phyloP scores from a whole-genome alignment of 345 rosid genomes.

The Acer negundo region DNA sequence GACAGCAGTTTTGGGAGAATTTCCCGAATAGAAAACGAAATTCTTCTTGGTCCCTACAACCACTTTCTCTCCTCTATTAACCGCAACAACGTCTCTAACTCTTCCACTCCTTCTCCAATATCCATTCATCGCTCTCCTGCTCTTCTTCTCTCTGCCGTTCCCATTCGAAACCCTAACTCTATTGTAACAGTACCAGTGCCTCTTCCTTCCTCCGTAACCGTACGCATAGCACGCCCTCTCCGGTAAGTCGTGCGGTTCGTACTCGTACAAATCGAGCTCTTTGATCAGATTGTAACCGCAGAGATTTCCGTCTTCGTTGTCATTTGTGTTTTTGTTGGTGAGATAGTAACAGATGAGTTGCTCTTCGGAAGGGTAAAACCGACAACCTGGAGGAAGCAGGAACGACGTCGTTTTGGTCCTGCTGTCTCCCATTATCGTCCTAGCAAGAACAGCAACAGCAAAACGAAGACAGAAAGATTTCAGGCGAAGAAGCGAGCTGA shows the following conservation, averaged over 20 bases:
- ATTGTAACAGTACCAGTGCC: constrained; percentile 54
- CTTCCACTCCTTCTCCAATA: constrained; percentile 45
- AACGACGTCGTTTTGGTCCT: constrained; percentile 7
- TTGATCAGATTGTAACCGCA: constrained; percentile 38
- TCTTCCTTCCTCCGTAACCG: constrained; percentile 33
- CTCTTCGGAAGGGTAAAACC: constrained; percentile 52
- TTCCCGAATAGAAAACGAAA: constrained; percentile 44
- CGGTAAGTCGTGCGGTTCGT: constrained; percentile 44
- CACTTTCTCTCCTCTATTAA: constrained; percentile 27
- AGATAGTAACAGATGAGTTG: constrained; percentile 47
- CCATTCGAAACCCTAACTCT: constrained; percentile 24
- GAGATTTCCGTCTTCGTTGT: background rate
- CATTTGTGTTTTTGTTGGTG: constrained; percentile 31
- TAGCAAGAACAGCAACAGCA: background rate
- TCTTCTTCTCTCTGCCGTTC: constrained; percentile 5
- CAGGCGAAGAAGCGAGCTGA: background rate
- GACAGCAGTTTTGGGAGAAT: constrained; percentile 27
- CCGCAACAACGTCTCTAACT: constrained; percentile 33
- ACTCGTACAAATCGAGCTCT: constrained; percentile 46
- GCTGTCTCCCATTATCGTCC: constrained; percentile 5
- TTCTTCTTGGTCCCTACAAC: constrained; percentile 37
- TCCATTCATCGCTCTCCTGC: constrained; percentile 42
- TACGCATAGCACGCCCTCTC: constrained; percentile 35
- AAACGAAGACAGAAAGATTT: background rate
- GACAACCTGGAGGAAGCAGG: constrained; percentile 41